Evolutionary conservation across 306 rosid genomes (phyloP).

Genomic region (Cucurbita maxima): DNA sequence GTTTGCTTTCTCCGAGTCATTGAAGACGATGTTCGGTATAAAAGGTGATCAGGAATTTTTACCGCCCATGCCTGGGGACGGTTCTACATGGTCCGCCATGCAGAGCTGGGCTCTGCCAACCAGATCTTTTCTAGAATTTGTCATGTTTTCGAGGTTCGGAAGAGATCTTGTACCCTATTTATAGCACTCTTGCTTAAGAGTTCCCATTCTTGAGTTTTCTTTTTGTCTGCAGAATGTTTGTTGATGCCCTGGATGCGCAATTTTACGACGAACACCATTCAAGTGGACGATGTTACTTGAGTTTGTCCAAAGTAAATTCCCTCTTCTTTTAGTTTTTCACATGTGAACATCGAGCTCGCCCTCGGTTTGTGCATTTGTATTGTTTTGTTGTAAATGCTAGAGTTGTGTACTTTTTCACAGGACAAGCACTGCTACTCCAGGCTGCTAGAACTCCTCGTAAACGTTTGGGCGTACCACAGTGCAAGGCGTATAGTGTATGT

Average conservation of each 20-base stretch:
- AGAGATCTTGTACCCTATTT: neutral
- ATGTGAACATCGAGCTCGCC: neutral
- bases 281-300: slow-evolving; percentile 60
- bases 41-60: slow-evolving; percentile 29
- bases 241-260: slow-evolving; percentile 67
- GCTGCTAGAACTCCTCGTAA: slow-evolving; percentile 70
- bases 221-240: slow-evolving; percentile 61
- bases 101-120: slow-evolving; percentile 90
- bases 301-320: slow-evolving; percentile 59
- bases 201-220: neutral
- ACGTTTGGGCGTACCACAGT: slow-evolving; percentile 93
- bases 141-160: slow-evolving; percentile 85
- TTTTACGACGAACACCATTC: slow-evolving; percentile 69
- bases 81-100: slow-evolving; percentile 83
- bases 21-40: slow-evolving; percentile 73
- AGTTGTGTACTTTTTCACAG: slow-evolving; percentile 23
- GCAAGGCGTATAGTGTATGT: slow-evolving; percentile 74
- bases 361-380: neutral
- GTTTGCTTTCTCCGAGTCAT: slow-evolving; percentile 64
- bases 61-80: slow-evolving; percentile 79
- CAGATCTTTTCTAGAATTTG: slow-evolving; percentile 77
- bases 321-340: neutral
- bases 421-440: slow-evolving; percentile 84
- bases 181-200: neutral
- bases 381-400: neutral